Conservation (phyloP, 306 rosid genomes). For the Calophaca sinica region DNA sequence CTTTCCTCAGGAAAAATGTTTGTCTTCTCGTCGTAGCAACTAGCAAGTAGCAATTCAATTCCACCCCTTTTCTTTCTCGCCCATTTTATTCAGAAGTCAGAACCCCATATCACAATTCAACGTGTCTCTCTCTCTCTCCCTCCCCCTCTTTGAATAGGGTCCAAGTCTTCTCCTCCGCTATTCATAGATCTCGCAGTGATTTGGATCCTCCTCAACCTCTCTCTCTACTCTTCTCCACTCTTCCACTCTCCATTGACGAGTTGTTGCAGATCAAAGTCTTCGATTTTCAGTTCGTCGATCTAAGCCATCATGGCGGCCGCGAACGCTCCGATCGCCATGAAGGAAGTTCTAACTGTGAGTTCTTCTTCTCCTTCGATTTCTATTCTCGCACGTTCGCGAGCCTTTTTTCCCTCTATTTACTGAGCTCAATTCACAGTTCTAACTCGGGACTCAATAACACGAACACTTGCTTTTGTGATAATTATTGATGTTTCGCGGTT, state of each 20-base stretch:
- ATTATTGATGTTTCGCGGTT: background rate
- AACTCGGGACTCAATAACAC: constrained; percentile 14
- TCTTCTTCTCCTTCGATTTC: constrained; percentile 35
- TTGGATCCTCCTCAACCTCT: constrained; percentile 52
- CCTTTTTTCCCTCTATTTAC: constrained; percentile 6
- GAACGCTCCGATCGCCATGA: constrained; percentile 99
- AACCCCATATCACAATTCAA: constrained; percentile 27
- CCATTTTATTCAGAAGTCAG: constrained; percentile 41
- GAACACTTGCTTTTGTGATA: background rate
- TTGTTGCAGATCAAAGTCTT: constrained; percentile 59
- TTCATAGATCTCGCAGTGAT: constrained; percentile 67
- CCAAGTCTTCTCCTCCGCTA: constrained; percentile 52
- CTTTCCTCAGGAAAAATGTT: background rate
- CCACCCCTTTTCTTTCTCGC: constrained; percentile 16
- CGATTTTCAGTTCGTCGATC: constrained; percentile 58
- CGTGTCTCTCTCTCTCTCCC: constrained; percentile 33
- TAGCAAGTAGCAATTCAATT: constrained; percentile 6
- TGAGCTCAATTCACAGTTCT: constrained; percentile 42
- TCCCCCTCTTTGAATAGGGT: constrained; percentile 52
- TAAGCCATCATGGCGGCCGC: constrained; percentile 91
- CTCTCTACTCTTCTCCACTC: constrained; percentile 37
- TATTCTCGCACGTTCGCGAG: background rate
- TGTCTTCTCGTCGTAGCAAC: background rate
- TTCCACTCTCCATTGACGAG: constrained; percentile 38
- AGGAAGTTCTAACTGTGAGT: constrained; percentile 88